phyloP scores from a whole-genome alignment of 2,329 filamentous ascomycete genomes.

The Phyllosticta paracitricarpa region DNA sequence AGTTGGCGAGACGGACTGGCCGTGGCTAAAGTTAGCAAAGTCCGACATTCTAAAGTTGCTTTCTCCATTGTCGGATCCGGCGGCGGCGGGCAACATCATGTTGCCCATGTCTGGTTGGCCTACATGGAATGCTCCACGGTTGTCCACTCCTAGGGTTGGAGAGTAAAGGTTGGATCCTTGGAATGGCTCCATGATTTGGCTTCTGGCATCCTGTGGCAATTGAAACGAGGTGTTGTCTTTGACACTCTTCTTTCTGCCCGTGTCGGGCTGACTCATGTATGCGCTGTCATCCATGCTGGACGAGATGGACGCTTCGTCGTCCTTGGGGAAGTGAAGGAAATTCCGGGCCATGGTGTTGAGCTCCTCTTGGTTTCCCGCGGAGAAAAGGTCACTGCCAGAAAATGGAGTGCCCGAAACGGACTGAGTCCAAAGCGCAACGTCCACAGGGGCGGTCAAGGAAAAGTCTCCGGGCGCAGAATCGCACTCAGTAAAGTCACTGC shows the following conservation, averaged over 20 bases:
- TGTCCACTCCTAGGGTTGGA: slow-evolving; percentile 27
- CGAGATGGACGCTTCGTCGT: slow-evolving; percentile 26
- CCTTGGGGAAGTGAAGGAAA: slow-evolving; percentile 24
- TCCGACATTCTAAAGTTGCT: slow-evolving; percentile 17
- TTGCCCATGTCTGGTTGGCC: slow-evolving; percentile 25
- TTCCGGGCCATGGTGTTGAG: slow-evolving; percentile 24
- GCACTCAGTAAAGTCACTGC: slow-evolving; percentile 31
- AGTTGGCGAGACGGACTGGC: slow-evolving; percentile 23
- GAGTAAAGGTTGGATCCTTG: slow-evolving; percentile 25
- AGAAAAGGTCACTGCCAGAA: slow-evolving; percentile 25
- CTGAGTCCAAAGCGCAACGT: slow-evolving; percentile 33
- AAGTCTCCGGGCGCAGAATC: slow-evolving; percentile 20
- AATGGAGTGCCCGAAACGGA: slow-evolving; percentile 26
- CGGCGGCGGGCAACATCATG: slow-evolving; percentile 20
- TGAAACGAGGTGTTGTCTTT: slow-evolving; percentile 5
- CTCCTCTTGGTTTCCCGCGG: slow-evolving; percentile 18
- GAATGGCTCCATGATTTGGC: slow-evolving; percentile 21
- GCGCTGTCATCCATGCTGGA: slow-evolving; percentile 33
- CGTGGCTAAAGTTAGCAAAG: slow-evolving; percentile 29
- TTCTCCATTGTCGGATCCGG: slow-evolving; percentile 23
- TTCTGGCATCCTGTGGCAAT: slow-evolving; percentile 21
- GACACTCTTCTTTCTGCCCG: slow-evolving; percentile 22
- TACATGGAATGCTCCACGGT: slow-evolving; percentile 23
- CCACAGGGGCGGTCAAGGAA: slow-evolving; percentile 23
- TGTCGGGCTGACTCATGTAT: slow-evolving; percentile 30